Conservation (phyloP, 225 moss, liverwort and hornwort species). For the Bryoerythrophyllum caledonicum region DNA sequence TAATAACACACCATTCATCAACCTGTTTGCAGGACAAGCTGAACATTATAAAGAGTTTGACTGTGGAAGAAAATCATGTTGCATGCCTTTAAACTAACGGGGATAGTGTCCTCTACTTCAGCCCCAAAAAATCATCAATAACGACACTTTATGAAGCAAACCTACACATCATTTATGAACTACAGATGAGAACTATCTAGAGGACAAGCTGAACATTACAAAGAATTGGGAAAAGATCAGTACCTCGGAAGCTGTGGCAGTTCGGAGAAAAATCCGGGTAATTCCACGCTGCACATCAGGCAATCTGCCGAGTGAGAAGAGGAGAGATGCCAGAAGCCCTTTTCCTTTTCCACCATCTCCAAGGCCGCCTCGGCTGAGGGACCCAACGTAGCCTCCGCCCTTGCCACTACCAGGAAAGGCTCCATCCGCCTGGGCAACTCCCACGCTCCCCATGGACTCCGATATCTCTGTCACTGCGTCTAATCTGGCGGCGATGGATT, state of each 20-base stretch:
- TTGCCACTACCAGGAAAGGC: conserved; percentile 52
- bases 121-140: not conserved
- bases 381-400: conserved; percentile 51
- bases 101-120: no score
- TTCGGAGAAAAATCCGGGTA: conserved; percentile 88
- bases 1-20: no score
- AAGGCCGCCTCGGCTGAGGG: conserved; percentile 31
- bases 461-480: conserved; percentile 92
- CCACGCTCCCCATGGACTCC: conserved; percentile 68
- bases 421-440: conserved; percentile 56
- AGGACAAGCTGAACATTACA: conserved; percentile 3
- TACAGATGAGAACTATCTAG: not conserved
- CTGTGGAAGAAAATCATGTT: no score
- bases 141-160: conserved; percentile 6
- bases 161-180: not conserved
- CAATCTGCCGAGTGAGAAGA: conserved; percentile 67
- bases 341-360: conserved; percentile 53
- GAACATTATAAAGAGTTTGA: no score
- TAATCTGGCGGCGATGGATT: conserved; percentile 64
- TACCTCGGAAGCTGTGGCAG: conserved; percentile 92
- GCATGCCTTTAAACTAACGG: no score
- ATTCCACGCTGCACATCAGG: conserved; percentile 96
- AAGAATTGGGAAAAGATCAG: not conserved
- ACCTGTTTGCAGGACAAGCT: no score
- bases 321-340: conserved; percentile 65